Percentiles rank a stretch among this genome's conserved stretches.
Conservation (phyloP, 495 filamentous ascomycete genomes). For the Aspergillus ostianus region DNA sequence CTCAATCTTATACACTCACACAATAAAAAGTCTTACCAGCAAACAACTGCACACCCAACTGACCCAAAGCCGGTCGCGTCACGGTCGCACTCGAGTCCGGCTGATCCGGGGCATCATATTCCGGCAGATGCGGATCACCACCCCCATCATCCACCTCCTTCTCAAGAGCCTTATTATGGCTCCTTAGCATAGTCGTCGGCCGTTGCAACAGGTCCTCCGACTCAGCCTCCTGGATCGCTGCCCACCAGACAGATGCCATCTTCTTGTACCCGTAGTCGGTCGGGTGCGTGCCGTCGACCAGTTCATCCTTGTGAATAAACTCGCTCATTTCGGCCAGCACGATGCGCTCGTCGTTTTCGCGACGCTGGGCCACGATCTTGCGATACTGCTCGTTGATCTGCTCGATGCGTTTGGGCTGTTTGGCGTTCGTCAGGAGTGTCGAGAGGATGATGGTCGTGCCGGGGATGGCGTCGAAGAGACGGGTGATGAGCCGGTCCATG, state of each 20-base stretch:
- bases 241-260: slow-evolving; percentile 55
- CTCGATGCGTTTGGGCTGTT: slow-evolving; percentile 16
- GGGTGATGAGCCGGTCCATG: slow-evolving; percentile 32
- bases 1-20: not conserved
- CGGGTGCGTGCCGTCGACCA: slow-evolving; percentile 51
- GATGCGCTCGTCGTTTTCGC: slow-evolving; percentile 28
- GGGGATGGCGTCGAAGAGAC: slow-evolving; percentile 37
- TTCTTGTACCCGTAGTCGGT: slow-evolving; percentile 48
- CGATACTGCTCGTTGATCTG: slow-evolving; percentile 40
- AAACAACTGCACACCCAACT: not conserved
- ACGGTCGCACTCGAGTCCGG: not conserved
- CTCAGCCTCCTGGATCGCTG: slow-evolving; percentile 33
- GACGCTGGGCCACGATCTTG: slow-evolving; percentile 30
- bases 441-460: slow-evolving; percentile 48
- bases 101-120: not conserved
- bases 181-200: slow-evolving; percentile 13
- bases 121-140: not conserved
- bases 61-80: not conserved
- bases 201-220: slow-evolving; percentile 20
- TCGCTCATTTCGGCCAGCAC: slow-evolving; percentile 51
- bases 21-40: not conserved
- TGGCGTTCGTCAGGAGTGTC: slow-evolving; percentile 43
- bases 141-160: not conserved
- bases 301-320: slow-evolving; percentile 29
- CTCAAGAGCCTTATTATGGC: not conserved